These are phyloP conservation scores for Leccinum variabile DNA, from an alignment of 1,284 basidiomycete species.

Conservation along the genomic window DNA sequence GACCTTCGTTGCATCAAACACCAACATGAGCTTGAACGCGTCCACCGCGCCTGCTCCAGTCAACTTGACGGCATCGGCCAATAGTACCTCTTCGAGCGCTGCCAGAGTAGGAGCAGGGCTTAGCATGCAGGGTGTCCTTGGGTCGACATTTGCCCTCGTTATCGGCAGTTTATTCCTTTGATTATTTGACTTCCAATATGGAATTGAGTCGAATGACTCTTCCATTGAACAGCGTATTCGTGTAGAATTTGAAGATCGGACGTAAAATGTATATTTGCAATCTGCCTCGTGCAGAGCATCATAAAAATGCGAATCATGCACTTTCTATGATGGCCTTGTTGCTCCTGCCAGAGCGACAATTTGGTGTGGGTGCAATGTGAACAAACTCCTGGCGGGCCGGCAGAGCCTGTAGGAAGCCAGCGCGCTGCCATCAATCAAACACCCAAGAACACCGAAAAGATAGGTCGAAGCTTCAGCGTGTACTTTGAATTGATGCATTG, in stretches of 20 bases:
- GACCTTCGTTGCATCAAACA: conserved; percentile 39
- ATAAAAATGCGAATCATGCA: background rate
- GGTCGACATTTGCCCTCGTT: conserved; percentile 10
- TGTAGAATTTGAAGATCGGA: background rate
- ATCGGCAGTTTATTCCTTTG: conserved; percentile 15
- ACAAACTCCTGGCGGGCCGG: background rate
- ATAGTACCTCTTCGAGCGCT: background rate
- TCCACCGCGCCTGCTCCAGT: conserved; percentile 39
- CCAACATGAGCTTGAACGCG: conserved; percentile 39
- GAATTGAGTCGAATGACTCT: background rate
- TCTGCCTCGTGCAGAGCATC: background rate
- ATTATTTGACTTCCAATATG: background rate
- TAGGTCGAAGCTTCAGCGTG: background rate
- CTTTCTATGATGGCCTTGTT: background rate
- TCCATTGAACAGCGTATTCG: background rate
- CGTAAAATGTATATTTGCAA: background rate
- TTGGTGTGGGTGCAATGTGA: background rate
- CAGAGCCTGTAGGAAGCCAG: background rate
- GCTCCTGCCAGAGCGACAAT: background rate
- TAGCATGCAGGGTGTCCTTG: conserved; percentile 14
- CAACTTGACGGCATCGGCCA: conserved; percentile 38
- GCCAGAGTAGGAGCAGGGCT: conserved; percentile 4
- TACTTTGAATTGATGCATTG: background rate
- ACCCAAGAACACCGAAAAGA: background rate
- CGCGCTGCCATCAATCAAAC: background rate